Base-by-base conservation (phyloP, 2,329 filamentous ascomycete genomes). In the Sclerotinia nivalis region DNA sequence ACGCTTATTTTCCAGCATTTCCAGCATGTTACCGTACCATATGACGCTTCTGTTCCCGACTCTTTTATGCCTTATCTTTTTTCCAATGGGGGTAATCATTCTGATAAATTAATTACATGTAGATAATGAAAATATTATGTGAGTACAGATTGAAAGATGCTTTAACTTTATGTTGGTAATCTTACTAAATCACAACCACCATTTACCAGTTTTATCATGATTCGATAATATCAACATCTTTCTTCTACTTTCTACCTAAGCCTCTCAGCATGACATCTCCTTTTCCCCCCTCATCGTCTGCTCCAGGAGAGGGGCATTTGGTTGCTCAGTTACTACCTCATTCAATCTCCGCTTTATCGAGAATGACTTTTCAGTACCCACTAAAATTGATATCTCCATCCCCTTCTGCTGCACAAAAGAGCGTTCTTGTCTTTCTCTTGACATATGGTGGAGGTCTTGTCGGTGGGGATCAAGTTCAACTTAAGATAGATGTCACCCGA, bases 391-490 rank as follows among this genome's bases (percentile, higher is more conserved):
- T 99, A 72, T 91, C 93, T 0, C 93, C 95, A 1, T 86, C 89
- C 20, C 87, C 91, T 15, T 83, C 89, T 8, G 84, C 86, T 61
- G 83, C 86, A 54, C 85, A 89, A 69, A 84, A 86, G 73, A 92
- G 92, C 69, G 86, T 93, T 12, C 87, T 96, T 45, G 89, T 97
- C 54, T 98, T 97, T 78, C 85, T 98, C 50, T 86, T 99, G 62
- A 97, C 94, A 0, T 99, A 98, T 78, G 96, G 96, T 64, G 96
- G 96, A 56, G 96, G 96, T 2, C 87, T 99, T 20, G 92, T 99
- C 1, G 92, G 91, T 18, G 93, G 94, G 55, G 96, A 99, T 80
- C 84, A 87, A 73, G 90, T 98, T 79, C 84, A 90, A 76, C 86
- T 99, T 37, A 83, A 70, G 12, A 86, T 97, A 72, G 84, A 86